Conservation (phyloP, 208 protist species). For the Acanthamoeba sp. region DNA sequence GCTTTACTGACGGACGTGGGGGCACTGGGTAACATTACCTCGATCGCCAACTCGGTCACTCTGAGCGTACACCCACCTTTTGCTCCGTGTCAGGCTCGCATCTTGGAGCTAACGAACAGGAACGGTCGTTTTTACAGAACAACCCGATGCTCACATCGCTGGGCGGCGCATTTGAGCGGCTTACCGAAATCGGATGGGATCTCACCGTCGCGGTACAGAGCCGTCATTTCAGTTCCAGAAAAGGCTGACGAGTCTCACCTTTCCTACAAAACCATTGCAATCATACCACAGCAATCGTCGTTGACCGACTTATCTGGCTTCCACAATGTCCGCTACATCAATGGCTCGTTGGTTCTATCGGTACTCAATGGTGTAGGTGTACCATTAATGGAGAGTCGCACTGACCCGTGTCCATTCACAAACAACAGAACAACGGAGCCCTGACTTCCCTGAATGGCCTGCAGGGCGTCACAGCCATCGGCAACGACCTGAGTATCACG, state of each 20-base stretch:
- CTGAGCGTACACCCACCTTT: not conserved
- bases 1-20: not conserved
- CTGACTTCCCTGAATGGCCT: not conserved
- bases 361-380: too few species aligned
- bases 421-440: not conserved
- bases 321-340: not conserved
- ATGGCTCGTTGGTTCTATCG: not conserved
- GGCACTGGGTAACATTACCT: not conserved
- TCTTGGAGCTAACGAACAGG: too few species aligned
- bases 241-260: not conserved
- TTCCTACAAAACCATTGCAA: not conserved
- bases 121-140: too few species aligned
- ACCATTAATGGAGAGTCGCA: too few species aligned
- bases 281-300: not conserved
- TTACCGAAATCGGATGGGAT: not conserved
- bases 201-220: not conserved
- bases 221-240: not conserved
- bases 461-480: not conserved
- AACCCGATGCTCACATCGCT: not conserved
- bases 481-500: not conserved
- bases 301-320: not conserved
- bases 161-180: not conserved
- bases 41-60: not conserved
- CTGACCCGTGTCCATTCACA: too few species aligned
- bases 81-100: too few species aligned